Evolutionary conservation across 2,329 filamentous ascomycete genomes (phyloP), one percentile per base, ranked within the genome.

Genomic region (Hypoxylon sp.): DNA sequence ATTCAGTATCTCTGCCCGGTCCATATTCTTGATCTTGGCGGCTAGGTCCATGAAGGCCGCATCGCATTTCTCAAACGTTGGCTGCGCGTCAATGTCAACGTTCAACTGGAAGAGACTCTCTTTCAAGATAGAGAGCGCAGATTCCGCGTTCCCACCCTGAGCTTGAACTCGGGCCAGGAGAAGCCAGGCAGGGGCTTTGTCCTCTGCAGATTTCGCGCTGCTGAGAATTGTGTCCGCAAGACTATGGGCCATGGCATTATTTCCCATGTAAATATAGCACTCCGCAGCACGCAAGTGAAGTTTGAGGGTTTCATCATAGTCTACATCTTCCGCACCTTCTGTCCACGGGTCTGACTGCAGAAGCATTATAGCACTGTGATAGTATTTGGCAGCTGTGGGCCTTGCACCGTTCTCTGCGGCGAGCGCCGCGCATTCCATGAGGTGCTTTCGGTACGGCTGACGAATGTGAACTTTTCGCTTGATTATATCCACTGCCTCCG

Each of bases 161-260:
- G 92, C 89, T 74, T 90, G 89, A 50, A 97, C 91, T 54, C 94
- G 89, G 5, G 93, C 94, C 77, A 94, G 90, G 37, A 98, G 83
- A 44, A 97, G 91, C 82, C 91, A 97, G 0, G 93, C 93, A 8
- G 92, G 91, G 1, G 93, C 92, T 81, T 93, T 96, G 79, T 97
- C 94, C 5, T 92, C 86, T 0, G 92, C 82, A 17, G 90, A 90
- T 71, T 87, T 90, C 0, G 92, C 93, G 73, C 92, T 87, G 33
- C 82, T 79, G 73, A 96, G 92, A 4, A 97, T 88, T 2, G 87
- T 88, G 22, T 88, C 81, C 11, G 97, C 86, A n/a, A 95, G 81
- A 29, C 85, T 83, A 46, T 90, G 86, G 22, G 93, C 92, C 57
- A 91, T 86, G 1, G 86, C 82, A 65, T 91, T 88, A 70, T 94